Evolutionary conservation across 257 asterid genomes (phyloP).

Genomic region (Penstemon davidsonii): DNA sequence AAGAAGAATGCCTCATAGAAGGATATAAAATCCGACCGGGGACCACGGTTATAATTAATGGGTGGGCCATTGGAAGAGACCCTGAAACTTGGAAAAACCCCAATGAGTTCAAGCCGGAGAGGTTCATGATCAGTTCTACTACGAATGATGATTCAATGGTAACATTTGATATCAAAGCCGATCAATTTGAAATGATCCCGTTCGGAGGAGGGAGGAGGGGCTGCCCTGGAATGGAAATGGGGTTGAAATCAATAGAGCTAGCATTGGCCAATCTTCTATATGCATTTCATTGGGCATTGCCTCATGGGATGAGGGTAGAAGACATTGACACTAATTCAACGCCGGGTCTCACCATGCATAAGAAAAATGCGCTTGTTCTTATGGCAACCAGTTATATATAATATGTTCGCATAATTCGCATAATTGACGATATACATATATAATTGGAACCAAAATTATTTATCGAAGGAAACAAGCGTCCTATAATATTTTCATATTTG

Average conservation of each 20-base stretch:
- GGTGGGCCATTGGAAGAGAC: conserved; percentile 44
- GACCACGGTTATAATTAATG: conserved; percentile 35
- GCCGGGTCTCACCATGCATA: conserved; percentile 43
- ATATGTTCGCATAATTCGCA: too few relatives aligned
- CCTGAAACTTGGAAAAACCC: conserved; percentile 35
- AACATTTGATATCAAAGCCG: not conserved
- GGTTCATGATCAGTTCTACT: conserved; percentile 15
- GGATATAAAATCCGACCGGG: conserved; percentile 31
- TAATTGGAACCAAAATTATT: too few relatives aligned
- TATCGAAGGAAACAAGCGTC: too few relatives aligned
- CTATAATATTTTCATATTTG: too few relatives aligned
- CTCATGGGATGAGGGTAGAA: not conserved
- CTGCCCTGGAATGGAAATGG: conserved; percentile 37
- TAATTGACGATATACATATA: too few relatives aligned
- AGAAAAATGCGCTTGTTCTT: conserved; percentile 32
- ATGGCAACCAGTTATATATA: not conserved
- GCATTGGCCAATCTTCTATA: conserved; percentile 34
- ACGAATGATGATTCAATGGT: not conserved
- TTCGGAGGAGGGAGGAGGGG: conserved; percentile 40
- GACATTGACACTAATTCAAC: conserved; percentile 22
- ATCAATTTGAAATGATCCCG: conserved; percentile 25
- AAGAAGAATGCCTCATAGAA: conserved; percentile 9
- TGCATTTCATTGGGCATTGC: conserved; percentile 27
- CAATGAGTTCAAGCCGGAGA: conserved; percentile 35
- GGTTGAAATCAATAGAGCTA: conserved; percentile 24